These are phyloP conservation scores for Candida yuanshanica DNA, from an alignment of 805 yeast genomes.

Conservation along the genomic window DNA sequence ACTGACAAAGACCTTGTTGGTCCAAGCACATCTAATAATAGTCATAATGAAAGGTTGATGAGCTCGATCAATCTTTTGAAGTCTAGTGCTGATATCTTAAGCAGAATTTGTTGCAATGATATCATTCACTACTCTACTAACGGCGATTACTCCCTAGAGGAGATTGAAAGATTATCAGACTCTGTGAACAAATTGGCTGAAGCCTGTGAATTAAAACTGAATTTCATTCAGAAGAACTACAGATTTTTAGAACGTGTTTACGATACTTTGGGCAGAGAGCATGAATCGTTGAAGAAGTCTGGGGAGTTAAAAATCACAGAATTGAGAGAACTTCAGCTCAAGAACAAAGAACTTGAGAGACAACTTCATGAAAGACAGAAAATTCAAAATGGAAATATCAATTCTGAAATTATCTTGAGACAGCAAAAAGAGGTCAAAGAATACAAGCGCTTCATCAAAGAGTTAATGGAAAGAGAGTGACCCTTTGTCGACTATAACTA, in stretches of 20 bases:
- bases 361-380: not conserved
- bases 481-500: too few species aligned
- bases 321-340: slow-evolving; percentile 2
- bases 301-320: not conserved
- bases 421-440: slow-evolving; percentile 18
- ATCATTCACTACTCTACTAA: not conserved
- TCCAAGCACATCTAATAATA: not conserved
- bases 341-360: slow-evolving; percentile 1
- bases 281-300: slow-evolving; percentile 4
- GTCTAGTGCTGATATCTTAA: slow-evolving; percentile 6
- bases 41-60: not conserved
- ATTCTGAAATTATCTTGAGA: slow-evolving; percentile 3
- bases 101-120: slow-evolving; percentile 12
- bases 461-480: slow-evolving; percentile 18
- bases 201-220: slow-evolving; percentile 14
- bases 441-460: slow-evolving; percentile 21
- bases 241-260: slow-evolving; percentile 16
- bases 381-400: not conserved
- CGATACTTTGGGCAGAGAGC: slow-evolving; percentile 12
- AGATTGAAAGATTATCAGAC: slow-evolving; percentile 4
- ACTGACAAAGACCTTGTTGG: not conserved
- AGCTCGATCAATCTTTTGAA: slow-evolving; percentile 1
- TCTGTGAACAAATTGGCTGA: slow-evolving; percentile 12
- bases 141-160: not conserved
- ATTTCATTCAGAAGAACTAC: slow-evolving; percentile 20